A percentile compares a stretch with the other conserved stretches of the same genome.
These are phyloP conservation scores for Pythium insidiosum DNA, from an alignment of 352 stramenopile genomes.

Conservation along the genomic window DNA sequence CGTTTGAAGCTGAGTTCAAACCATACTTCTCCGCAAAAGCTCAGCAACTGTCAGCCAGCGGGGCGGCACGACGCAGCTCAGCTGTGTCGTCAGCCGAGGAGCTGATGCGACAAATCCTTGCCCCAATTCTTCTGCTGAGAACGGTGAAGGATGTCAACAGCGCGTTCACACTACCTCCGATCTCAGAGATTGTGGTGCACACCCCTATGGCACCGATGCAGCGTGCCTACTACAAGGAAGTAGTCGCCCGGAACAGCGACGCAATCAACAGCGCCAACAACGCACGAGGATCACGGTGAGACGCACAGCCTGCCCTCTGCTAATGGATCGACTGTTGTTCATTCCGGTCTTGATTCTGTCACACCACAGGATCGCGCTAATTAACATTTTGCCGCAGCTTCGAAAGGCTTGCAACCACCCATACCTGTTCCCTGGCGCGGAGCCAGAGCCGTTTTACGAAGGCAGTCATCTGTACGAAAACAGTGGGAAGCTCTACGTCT, in stretches of 20 bases:
- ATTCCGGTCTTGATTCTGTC: too few species aligned
- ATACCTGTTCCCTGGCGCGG: conserved; percentile 89
- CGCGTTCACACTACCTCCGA: conserved; percentile 54
- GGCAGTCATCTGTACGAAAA: conserved; percentile 64
- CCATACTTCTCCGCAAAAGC: conserved; percentile 63
- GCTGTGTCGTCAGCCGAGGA: conserved; percentile 21
- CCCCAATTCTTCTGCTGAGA: conserved; percentile 51
- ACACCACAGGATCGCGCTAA: conserved; percentile 83
- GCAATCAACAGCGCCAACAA: conserved; percentile 30
- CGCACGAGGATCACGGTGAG: conserved; percentile 5
- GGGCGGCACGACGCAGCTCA: neutral
- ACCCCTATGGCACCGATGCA: conserved; percentile 73
- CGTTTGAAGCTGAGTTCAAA: conserved; percentile 45
- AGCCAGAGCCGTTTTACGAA: conserved; percentile 69
- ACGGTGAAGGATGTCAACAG: conserved; percentile 63
- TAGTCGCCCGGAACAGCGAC: conserved; percentile 56
- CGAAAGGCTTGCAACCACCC: conserved; percentile 75
- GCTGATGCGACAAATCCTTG: conserved; percentile 49
- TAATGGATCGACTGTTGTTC: too few species aligned
- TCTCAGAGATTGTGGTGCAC: conserved; percentile 75
- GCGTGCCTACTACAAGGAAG: conserved; percentile 72
- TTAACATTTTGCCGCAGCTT: conserved; percentile 97
- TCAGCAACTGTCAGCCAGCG: conserved; percentile 33
- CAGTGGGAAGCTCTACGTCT: conserved; percentile 77
- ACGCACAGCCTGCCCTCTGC: too few species aligned